These are phyloP conservation scores for Chytridium lagenaria DNA, from an alignment of 371 early-diverging fungal genomes.

Conservation along the genomic window DNA sequence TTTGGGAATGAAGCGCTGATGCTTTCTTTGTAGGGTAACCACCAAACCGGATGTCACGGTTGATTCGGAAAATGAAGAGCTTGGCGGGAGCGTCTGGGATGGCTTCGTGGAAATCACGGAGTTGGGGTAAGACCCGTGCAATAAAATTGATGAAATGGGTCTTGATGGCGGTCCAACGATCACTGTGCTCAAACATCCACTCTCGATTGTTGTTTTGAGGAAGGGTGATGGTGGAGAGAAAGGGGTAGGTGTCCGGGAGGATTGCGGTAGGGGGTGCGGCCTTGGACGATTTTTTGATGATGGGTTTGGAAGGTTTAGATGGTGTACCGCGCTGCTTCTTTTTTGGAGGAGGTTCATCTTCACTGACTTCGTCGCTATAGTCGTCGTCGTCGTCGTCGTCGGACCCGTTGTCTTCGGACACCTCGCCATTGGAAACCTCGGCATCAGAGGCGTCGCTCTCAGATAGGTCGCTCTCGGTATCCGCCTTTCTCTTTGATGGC, in stretches of 20 bases:
- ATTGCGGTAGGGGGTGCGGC: background rate
- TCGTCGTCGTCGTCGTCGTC: no score
- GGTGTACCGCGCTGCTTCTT: background rate
- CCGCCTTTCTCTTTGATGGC: no score
- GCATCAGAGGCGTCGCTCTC: background rate
- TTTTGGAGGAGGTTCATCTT: background rate
- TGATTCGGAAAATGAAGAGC: slow-evolving; percentile 3
- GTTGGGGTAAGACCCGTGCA: background rate
- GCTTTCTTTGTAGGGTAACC: background rate
- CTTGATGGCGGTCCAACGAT: background rate
- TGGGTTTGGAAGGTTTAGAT: background rate
- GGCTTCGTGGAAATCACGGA: background rate
- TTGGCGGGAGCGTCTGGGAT: slow-evolving; percentile 1
- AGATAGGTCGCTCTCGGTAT: background rate
- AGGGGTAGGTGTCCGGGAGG: slow-evolving; percentile 5
- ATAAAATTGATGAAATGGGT: background rate
- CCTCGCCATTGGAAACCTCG: background rate
- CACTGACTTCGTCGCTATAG: no score
- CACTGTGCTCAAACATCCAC: slow-evolving; percentile 4
- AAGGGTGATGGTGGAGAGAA: background rate
- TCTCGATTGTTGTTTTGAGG: slow-evolving; percentile 1
- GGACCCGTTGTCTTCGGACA: background rate
- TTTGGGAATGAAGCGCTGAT: background rate
- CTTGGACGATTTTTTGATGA: background rate
- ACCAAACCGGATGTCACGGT: slow-evolving; percentile 14